These are phyloP conservation scores for Hypoxylon sp. DNA, from an alignment of 2,329 filamentous ascomycete genomes.

Conservation along the genomic window DNA sequence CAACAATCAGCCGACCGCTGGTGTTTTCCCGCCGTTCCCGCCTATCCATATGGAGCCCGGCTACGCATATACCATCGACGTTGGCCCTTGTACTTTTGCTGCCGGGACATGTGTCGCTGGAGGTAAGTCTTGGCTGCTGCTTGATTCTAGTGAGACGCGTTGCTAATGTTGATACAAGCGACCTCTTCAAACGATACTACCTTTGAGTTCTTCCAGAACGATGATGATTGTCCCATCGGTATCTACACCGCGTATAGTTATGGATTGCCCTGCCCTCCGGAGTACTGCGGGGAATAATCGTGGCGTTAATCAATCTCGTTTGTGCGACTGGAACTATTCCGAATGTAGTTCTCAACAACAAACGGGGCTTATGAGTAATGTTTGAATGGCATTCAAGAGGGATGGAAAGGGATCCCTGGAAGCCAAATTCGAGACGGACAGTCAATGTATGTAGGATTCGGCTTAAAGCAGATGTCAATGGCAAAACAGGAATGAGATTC, in stretches of 20 bases:
- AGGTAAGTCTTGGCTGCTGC: slow-evolving; percentile 36
- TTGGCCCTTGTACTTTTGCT: slow-evolving; percentile 44
- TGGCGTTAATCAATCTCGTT: background rate
- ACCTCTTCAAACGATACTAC: slow-evolving; percentile 46
- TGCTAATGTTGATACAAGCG: slow-evolving; percentile 33
- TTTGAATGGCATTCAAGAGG: background rate
- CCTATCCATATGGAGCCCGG: slow-evolving; percentile 48
- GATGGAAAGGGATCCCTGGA: background rate
- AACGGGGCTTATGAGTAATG: too few species aligned
- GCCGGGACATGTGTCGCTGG: slow-evolving; percentile 46
- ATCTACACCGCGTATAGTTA: slow-evolving; percentile 46
- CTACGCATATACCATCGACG: slow-evolving; percentile 46
- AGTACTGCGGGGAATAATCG: slow-evolving; percentile 7
- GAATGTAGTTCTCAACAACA: too few species aligned
- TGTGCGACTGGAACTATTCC: too few species aligned
- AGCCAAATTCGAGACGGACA: too few species aligned
- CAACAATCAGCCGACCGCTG: slow-evolving; percentile 43
- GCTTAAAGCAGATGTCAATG: background rate
- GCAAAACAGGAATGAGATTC: background rate
- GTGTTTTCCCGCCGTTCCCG: slow-evolving; percentile 42
- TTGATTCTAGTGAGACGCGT: too few species aligned
- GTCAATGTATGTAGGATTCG: background rate
- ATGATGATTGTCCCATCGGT: slow-evolving; percentile 43
- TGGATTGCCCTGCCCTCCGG: slow-evolving; percentile 37
- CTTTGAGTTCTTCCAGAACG: slow-evolving; percentile 45